Evolutionary conservation across 371 early-diverging fungal species (phyloP).

Genomic region (Umbelopsis sp.): DNA sequence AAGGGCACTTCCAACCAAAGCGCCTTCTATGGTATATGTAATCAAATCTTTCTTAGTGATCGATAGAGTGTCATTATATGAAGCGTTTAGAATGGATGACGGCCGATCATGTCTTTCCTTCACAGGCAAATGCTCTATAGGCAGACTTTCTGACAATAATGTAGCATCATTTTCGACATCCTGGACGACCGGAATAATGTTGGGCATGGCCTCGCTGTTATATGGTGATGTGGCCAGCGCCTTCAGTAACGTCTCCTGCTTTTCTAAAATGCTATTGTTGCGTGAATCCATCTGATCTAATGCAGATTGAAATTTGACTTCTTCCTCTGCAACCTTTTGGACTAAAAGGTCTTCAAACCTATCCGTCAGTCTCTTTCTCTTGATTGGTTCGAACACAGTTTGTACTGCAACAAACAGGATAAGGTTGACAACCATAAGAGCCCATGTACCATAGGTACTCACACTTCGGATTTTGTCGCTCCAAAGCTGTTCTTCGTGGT

Average conservation of each 20-base stretch:
- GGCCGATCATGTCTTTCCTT: conserved; percentile 1
- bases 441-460: conserved; percentile 86
- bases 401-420: conserved; percentile 76
- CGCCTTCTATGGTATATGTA: conserved; percentile 46
- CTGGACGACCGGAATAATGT: not conserved
- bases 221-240: conserved; percentile 25
- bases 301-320: conserved; percentile 37
- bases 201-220: conserved; percentile 22
- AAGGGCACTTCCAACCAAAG: conserved; percentile 46
- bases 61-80: conserved; percentile 8
- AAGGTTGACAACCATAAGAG: conserved; percentile 75
- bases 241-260: conserved; percentile 35
- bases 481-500: conserved; percentile 95
- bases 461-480: conserved; percentile 94
- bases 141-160: conserved; percentile 4
- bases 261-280: conserved; percentile 25
- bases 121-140: not conserved
- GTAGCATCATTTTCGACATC: not conserved
- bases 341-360: conserved; percentile 70
- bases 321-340: conserved; percentile 45
- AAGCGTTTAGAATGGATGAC: not conserved
- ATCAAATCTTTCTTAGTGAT: conserved; percentile 25
- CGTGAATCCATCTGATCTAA: conserved; percentile 34
- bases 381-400: conserved; percentile 78
- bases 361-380: conserved; percentile 71